These are phyloP conservation scores for Coemansia sp. DNA, from an alignment of 192 early-diverging fungal species.

Conservation along the genomic window DNA sequence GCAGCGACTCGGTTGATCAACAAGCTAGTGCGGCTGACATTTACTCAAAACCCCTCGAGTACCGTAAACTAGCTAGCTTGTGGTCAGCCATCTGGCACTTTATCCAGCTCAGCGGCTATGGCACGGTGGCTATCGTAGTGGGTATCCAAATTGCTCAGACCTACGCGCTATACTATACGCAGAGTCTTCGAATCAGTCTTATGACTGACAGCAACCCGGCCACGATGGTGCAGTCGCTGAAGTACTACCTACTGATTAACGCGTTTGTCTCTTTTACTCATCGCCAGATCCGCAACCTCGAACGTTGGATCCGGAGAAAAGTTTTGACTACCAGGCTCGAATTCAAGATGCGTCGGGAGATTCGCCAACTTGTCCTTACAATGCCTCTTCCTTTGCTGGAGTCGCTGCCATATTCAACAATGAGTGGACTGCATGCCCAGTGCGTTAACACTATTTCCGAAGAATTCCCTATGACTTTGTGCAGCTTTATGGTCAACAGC, in stretches of 20 bases:
- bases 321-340: constrained; percentile 12
- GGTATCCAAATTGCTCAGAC: constrained; percentile 7
- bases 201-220: constrained; percentile 34
- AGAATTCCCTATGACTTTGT: too few species aligned
- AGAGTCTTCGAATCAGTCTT: constrained; percentile 17
- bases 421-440: not conserved
- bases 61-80: not conserved
- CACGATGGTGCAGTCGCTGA: constrained; percentile 26
- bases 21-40: not conserved
- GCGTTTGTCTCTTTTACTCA: constrained; percentile 4
- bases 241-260: constrained; percentile 26
- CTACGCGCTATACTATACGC: constrained; percentile 16
- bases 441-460: too few species aligned
- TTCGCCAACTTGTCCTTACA: constrained; percentile 1
- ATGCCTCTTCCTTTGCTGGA: constrained; percentile 21
- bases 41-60: not conserved
- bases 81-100: constrained; percentile 11
- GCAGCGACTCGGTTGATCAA: not conserved
- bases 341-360: not conserved
- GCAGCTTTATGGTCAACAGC: not conserved
- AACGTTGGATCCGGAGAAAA: not conserved
- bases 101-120: constrained; percentile 20
- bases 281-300: constrained; percentile 4
- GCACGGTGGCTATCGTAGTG: constrained; percentile 10
- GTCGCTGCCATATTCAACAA: not conserved